Conservation (phyloP, 1,284 basidiomycete genomes). For the Cystodermella granulosa region DNA sequence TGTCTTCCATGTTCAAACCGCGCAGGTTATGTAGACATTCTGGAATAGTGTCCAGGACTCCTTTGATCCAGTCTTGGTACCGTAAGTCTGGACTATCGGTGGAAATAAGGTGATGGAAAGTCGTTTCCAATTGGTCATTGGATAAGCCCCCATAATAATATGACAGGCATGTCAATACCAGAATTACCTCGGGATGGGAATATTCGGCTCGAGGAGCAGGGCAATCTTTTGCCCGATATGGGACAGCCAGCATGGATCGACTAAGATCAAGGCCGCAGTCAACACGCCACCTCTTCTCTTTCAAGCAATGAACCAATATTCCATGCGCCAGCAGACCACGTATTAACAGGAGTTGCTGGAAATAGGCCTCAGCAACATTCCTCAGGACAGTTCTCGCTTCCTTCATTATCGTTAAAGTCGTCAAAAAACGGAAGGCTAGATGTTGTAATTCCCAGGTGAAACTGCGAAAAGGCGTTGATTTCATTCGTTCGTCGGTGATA, state of each 20-base stretch:
- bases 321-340: too few relatives aligned
- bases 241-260: slow-evolving; percentile 50
- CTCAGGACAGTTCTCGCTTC: too few relatives aligned
- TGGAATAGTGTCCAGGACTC: slow-evolving; percentile 30
- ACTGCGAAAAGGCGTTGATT: too few relatives aligned
- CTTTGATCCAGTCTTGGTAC: slow-evolving; percentile 44
- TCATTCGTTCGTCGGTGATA: too few relatives aligned
- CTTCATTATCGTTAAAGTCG: too few relatives aligned
- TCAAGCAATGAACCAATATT: too few relatives aligned
- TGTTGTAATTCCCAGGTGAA: too few relatives aligned
- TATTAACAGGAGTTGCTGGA: too few relatives aligned
- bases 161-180: slow-evolving; percentile 47
- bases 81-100: slow-evolving; percentile 44
- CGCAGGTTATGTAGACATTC: slow-evolving; percentile 27
- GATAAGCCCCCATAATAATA: slow-evolving; percentile 52
- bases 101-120: slow-evolving; percentile 42
- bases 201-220: slow-evolving; percentile 50
- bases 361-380: too few relatives aligned
- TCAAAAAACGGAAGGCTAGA: too few relatives aligned
- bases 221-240: slow-evolving; percentile 52
- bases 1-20: slow-evolving; percentile 44
- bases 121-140: slow-evolving; percentile 36
- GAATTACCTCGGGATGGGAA: slow-evolving; percentile 50
- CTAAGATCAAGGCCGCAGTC: slow-evolving; percentile 47
- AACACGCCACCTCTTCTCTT: slow-evolving; percentile 47